Evolutionary conservation across 208 protist genomes (phyloP).

Genomic region (Trypanosoma grayi): DNA sequence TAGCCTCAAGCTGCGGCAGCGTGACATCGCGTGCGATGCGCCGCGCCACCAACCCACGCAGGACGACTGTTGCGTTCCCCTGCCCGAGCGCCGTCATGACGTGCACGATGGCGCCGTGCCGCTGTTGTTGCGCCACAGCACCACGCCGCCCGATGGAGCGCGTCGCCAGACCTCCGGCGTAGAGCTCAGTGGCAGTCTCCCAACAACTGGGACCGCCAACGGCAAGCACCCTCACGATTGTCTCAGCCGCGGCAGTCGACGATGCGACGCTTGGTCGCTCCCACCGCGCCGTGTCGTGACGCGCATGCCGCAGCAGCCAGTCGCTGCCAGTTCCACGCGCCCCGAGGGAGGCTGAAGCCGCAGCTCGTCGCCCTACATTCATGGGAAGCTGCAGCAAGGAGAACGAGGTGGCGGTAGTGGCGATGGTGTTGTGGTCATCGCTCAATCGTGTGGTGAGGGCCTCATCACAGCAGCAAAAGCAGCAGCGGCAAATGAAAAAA

Average conservation of each 20-base stretch:
- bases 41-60: not conserved
- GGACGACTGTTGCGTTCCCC: not conserved
- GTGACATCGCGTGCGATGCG: constrained; percentile 12
- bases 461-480: not conserved
- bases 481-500: constrained; percentile 4
- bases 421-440: too few relatives aligned
- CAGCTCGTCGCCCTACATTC: constrained; percentile 6
- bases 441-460: too few relatives aligned
- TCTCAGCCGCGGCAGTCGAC: constrained; percentile 7
- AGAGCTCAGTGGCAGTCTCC: not conserved
- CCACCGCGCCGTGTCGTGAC: not conserved
- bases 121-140: not conserved
- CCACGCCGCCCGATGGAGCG: constrained; percentile 5
- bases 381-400: constrained; percentile 5
- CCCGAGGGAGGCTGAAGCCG: not conserved
- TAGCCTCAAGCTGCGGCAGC: not conserved
- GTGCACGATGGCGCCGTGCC: not conserved
- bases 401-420: too few relatives aligned
- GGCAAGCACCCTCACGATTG: constrained; percentile 2
- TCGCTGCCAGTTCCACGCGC: not conserved
- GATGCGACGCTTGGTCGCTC: constrained; percentile 3
- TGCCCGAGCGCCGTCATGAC: constrained; percentile 7
- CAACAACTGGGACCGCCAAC: constrained; percentile 9
- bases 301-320: constrained; percentile 14
- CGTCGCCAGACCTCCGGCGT: constrained; percentile 15